A percentile compares a stretch with the other conserved stretches of the same genome.
These are phyloP conservation scores for Boehmeria nivea DNA, from an alignment of 306 rosid species.

Conservation along the genomic window DNA sequence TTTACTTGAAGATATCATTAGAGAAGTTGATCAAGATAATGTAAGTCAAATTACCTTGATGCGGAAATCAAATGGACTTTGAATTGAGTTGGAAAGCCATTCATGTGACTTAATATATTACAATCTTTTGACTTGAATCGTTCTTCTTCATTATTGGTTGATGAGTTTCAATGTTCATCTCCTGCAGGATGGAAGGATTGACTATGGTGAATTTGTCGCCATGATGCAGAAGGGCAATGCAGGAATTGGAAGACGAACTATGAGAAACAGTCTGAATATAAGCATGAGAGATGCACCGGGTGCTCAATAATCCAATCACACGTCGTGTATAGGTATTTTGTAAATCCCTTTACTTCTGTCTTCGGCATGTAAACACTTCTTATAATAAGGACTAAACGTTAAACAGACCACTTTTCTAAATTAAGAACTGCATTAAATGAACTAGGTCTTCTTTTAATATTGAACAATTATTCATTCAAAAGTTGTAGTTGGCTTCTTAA, in stretches of 20 bases:
- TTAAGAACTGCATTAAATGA: too few species aligned
- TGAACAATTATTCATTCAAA: too few species aligned
- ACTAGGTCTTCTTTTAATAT: too few species aligned
- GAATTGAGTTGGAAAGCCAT: not conserved
- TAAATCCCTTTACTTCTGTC: not conserved
- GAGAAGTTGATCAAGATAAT: constrained; percentile 95
- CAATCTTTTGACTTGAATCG: not conserved
- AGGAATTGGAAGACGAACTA: constrained; percentile 86
- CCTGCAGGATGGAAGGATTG: constrained; percentile 84
- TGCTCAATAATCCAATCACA: constrained; percentile 40
- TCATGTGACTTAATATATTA: not conserved
- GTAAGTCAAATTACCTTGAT: constrained; percentile 55
- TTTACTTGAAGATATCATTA: constrained; percentile 78
- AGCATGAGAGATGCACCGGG: constrained; percentile 89
- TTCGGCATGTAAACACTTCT: not conserved
- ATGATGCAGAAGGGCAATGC: constrained; percentile 96
- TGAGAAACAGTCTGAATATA: constrained; percentile 85
- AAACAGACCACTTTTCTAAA: too few species aligned
- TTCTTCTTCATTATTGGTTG: constrained; percentile 7
- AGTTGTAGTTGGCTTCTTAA: too few species aligned
- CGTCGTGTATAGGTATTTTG: constrained; percentile 42
- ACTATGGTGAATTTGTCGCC: constrained; percentile 87
- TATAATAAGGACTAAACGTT: not conserved
- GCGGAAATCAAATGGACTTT: not conserved
- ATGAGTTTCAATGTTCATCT: constrained; percentile 21